Conservation (phyloP, 192 early-diverging fungal species). For the Neocallimastix lanati region DNA sequence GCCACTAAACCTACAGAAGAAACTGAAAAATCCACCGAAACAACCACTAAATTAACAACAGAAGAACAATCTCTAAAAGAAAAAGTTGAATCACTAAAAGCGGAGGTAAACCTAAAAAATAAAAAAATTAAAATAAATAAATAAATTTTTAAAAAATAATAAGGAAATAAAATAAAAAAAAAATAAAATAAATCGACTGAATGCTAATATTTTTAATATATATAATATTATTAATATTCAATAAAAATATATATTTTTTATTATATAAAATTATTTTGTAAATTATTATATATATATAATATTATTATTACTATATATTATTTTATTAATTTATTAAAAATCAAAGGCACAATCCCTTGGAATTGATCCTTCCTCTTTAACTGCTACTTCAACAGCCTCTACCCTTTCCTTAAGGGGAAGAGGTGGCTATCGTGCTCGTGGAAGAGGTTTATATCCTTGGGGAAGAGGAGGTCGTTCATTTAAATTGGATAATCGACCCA, state of each 20-base stretch:
- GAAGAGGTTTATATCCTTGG: background rate
- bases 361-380: constrained; percentile 10
- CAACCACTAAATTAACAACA: background rate
- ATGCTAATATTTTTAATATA: too few species aligned
- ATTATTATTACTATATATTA: background rate
- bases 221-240: too few species aligned
- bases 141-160: too few species aligned
- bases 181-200: too few species aligned
- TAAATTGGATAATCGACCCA: constrained; percentile 52
- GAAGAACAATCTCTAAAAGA: constrained; percentile 21
- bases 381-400: background rate
- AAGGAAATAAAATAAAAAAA: too few species aligned
- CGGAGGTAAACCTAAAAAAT: constrained; percentile 19
- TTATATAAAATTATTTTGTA: background rate
- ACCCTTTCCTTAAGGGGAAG: background rate
- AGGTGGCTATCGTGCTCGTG: background rate
- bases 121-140: too few species aligned
- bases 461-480: constrained; percentile 20
- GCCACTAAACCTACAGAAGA: constrained; percentile 8
- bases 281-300: background rate
- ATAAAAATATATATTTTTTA: too few species aligned
- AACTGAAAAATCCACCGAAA: background rate
- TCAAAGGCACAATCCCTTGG: constrained; percentile 14
- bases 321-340: background rate
- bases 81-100: constrained; percentile 38